These are phyloP conservation scores for Cladorrhinum sp. DNA, from an alignment of 2,329 filamentous ascomycete genomes.

Conservation along the genomic window DNA sequence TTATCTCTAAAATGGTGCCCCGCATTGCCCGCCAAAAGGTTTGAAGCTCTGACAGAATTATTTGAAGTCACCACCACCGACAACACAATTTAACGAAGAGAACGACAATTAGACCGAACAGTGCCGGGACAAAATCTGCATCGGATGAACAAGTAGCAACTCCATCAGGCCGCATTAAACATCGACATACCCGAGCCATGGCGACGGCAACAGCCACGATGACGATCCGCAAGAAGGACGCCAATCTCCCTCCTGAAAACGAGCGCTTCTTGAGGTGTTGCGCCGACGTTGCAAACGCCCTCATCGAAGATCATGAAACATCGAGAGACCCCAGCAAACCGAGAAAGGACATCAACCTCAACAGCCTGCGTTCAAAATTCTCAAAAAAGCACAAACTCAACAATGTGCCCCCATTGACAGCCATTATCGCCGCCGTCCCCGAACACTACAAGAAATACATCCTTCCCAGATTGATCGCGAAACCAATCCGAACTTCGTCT, in stretches of 20 bases:
- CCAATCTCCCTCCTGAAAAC: slow-evolving; percentile 83
- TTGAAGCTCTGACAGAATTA: no score
- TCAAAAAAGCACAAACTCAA: slow-evolving; percentile 89
- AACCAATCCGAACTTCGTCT: slow-evolving; percentile 88
- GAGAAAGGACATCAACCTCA: slow-evolving; percentile 88
- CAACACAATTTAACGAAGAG: no score
- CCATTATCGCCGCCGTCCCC: slow-evolving; percentile 97
- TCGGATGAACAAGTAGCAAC: no score
- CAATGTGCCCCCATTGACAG: slow-evolving; percentile 86
- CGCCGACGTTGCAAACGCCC: slow-evolving; percentile 87
- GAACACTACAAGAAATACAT: slow-evolving; percentile 99
- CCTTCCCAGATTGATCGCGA: slow-evolving; percentile 90
- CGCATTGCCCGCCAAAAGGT: background rate
- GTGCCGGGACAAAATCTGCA: no score
- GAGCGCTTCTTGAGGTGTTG: slow-evolving; percentile 93
- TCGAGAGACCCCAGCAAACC: slow-evolving; percentile 69
- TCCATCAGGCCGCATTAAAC: no score
- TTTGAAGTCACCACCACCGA: no score
- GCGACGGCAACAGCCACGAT: slow-evolving; percentile 57
- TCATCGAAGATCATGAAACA: slow-evolving; percentile 92
- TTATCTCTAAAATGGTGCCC: background rate
- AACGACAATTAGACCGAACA: no score
- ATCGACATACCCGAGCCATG: slow-evolving; percentile 22
- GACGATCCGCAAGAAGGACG: slow-evolving; percentile 65
- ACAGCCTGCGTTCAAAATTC: slow-evolving; percentile 79